Conservation (phyloP, 257 asterid genomes). For the Mentha longifolia region DNA sequence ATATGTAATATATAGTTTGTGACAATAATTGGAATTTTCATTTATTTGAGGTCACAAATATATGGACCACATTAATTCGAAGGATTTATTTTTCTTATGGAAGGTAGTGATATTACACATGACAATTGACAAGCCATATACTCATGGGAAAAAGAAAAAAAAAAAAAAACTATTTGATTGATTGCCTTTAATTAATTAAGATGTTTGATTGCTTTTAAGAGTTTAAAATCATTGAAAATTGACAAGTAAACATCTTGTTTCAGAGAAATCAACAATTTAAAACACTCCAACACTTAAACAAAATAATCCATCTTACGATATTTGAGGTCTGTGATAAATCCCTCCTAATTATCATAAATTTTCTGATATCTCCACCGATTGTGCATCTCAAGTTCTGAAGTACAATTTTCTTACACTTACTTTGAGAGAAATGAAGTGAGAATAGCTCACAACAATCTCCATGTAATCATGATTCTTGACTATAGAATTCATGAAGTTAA, state of each 20-base stretch:
- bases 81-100: constrained; percentile 1
- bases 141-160: too few relatives aligned
- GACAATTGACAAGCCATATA: neutral
- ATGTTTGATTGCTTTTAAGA: too few relatives aligned
- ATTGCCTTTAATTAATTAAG: too few relatives aligned
- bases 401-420: constrained; percentile 11
- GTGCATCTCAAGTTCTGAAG: constrained; percentile 26
- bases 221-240: too few relatives aligned
- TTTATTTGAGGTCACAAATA: neutral
- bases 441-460: neutral
- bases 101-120: neutral
- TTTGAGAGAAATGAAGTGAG: constrained; percentile 5
- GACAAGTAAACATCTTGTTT: too few relatives aligned
- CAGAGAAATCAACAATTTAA: too few relatives aligned
- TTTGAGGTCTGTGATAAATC: too few relatives aligned
- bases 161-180: too few relatives aligned
- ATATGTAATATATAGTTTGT: constrained; percentile 5
- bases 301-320: too few relatives aligned
- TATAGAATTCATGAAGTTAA: neutral
- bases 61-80: constrained; percentile 29
- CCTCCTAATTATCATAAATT: neutral
- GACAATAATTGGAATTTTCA: neutral
- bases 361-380: neutral
- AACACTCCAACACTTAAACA: too few relatives aligned
- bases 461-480: constrained; percentile 5